phyloP scores from a whole-genome alignment of 176 grass and related monocot genomes.

The Aechmea fasciata region DNA sequence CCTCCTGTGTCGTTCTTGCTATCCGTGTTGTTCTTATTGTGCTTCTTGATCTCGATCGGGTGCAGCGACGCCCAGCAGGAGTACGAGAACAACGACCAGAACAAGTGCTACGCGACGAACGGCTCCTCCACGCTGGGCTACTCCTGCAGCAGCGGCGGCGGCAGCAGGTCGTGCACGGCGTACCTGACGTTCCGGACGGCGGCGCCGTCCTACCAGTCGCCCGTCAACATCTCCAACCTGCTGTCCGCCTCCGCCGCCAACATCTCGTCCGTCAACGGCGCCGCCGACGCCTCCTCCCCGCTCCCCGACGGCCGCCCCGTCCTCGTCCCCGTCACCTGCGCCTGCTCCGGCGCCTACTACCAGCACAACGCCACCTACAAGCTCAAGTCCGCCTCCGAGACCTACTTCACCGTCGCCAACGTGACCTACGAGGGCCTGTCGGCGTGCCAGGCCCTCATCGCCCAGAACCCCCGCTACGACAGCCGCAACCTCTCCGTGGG shows the following conservation, averaged over 20 bases:
- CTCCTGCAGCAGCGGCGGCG: constrained; percentile 37
- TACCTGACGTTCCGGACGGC: constrained; percentile 47
- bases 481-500: constrained; percentile 16
- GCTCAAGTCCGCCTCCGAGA: constrained; percentile 14
- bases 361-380: constrained; percentile 65
- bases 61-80: constrained; percentile 41
- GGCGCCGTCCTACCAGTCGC: constrained; percentile 23
- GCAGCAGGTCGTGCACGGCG: constrained; percentile 20
- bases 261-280: constrained; percentile 22
- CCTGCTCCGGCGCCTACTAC: constrained; percentile 44
- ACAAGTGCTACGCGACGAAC: constrained; percentile 32
- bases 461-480: constrained; percentile 42
- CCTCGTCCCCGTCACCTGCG: constrained; percentile 46
- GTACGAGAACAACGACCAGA: constrained; percentile 45
- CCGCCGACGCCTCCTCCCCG: constrained; percentile 7
- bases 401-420: constrained; percentile 65
- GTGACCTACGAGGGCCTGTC: constrained; percentile 78
- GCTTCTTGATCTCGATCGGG: background rate
- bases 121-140: constrained; percentile 60
- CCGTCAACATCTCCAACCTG: constrained; percentile 39
- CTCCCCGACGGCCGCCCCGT: constrained; percentile 27
- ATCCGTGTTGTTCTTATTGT: too few relatives aligned
- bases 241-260: constrained; percentile 14
- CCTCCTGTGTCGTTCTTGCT: too few relatives aligned
- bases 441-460: constrained; percentile 75